Base-by-base conservation (phyloP, 2,329 filamentous ascomycete genomes). In the Emergomyces orientalis region DNA sequence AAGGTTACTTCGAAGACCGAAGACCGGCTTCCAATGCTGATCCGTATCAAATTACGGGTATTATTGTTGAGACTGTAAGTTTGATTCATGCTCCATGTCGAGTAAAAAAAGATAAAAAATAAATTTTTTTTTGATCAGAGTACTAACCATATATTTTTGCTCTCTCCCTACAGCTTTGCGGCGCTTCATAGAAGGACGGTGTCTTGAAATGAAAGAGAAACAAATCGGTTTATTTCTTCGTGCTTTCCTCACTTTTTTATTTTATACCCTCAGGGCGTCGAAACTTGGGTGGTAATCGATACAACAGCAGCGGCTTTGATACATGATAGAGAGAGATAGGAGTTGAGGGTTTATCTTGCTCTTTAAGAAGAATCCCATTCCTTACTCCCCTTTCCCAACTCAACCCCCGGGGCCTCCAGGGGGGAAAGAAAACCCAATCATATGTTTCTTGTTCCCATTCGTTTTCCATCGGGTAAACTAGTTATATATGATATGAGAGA, bases 1-100 rank as follows among this genome's bases (percentile, higher is more conserved):
- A 89, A 81, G 92, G 92, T 67, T 97, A 97, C 85, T 96, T 97
- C 69, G 91, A 97, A 78, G 88, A 91, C 68, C 84, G 88, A 74
- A 85, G 88, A 67, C 88, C 88, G 63, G 91, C 91, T 63, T 93
- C 89, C 73, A 95, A 94, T 77, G 90, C 86, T 67, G 89, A 92
- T 77, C 90, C 90, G 65, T 94, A 95, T 80, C 89, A 91, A 78
- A 90, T 87, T 72, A 87, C 89, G 66, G 88, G 87, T 77, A 89
- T 91, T 72, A 86, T 92, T 66, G 88, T 90, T 75, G 88, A 91
- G 78, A 90, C 88, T 69, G 77, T 81, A 69, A 69, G 75, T 70
- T 30, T 47, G 7, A 9, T 30, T 30, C 27, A 13, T 19, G 17
- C 17, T 22, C 19, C 22, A 11, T 49, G 19, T 25, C n/a, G n/a